Evolutionary conservation across 768 basidiomycete genomes (phyloP).

Genomic region (Trametes gibbosa): DNA sequence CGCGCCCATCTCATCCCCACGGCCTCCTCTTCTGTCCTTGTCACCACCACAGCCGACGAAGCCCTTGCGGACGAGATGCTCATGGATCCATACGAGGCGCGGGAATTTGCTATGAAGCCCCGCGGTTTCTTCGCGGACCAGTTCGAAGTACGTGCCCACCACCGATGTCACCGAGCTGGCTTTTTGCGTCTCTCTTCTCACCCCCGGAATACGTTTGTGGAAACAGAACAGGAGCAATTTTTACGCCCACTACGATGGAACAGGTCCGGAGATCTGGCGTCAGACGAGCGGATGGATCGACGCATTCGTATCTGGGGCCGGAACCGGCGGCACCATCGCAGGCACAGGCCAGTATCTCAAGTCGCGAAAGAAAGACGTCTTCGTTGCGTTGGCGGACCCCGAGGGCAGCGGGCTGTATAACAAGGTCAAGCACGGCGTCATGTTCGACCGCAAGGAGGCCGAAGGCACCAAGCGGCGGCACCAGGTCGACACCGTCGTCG

Average conservation of each 20-base stretch:
- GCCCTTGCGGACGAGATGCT: conserved; percentile 29
- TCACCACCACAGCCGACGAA: conserved; percentile 47
- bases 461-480: conserved; percentile 93
- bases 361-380: conserved; percentile 59
- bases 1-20: conserved; percentile 30
- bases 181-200: neutral
- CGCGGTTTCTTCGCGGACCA: conserved; percentile 95
- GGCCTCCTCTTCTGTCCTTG: conserved; percentile 48
- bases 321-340: conserved; percentile 95
- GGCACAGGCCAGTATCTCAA: conserved; percentile 82
- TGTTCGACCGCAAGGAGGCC: conserved; percentile 90
- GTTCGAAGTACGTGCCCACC: conserved; percentile 63
- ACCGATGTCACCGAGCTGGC: neutral
- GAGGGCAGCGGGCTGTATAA: conserved; percentile 95
- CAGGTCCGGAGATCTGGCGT: conserved; percentile 93
- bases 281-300: conserved; percentile 82
- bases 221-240: conserved; percentile 83
- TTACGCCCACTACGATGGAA: conserved; percentile 83
- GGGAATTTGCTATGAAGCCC: conserved; percentile 49
- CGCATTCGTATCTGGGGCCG: conserved; percentile 90
- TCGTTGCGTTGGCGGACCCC: conserved; percentile 83
- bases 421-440: conserved; percentile 92
- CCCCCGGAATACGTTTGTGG: neutral
- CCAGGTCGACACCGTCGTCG: conserved; percentile 96
- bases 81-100: conserved; percentile 34